phyloP scores from a whole-genome alignment of 768 basidiomycete species.

The Macrocybe gigantea region DNA sequence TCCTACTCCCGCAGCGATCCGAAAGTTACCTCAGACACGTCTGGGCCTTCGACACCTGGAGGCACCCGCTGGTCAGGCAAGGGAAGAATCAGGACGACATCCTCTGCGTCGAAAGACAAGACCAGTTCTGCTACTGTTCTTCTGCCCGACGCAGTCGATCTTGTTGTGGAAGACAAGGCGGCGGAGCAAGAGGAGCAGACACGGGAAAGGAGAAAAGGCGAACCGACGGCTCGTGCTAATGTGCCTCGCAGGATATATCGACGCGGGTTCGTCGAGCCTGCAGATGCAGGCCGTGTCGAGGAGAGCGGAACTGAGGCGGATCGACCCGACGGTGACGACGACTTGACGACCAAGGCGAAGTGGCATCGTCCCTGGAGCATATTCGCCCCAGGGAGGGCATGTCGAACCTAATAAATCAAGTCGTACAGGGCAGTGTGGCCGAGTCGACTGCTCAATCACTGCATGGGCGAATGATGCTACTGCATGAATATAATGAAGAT shows the following conservation, averaged over 20 bases:
- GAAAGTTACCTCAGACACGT: neutral
- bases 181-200: constrained; percentile 48
- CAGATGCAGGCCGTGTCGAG: constrained; percentile 22
- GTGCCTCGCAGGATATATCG: constrained; percentile 49
- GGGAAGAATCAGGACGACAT: constrained; percentile 7
- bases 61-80: neutral
- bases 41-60: neutral
- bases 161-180: constrained; percentile 67
- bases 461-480: constrained; percentile 29
- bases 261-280: constrained; percentile 37
- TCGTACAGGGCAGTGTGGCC: constrained; percentile 20
- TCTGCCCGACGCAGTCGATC: constrained; percentile 79
- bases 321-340: constrained; percentile 17
- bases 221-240: constrained; percentile 40
- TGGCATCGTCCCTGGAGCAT: constrained; percentile 21
- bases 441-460: constrained; percentile 37
- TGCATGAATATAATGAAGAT: constrained; percentile 33
- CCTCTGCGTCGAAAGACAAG: constrained; percentile 18
- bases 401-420: too few relatives aligned
- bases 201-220: constrained; percentile 55
- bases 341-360: constrained; percentile 36
- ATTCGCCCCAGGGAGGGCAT: too few relatives aligned
- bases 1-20: neutral
- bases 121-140: constrained; percentile 25
- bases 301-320: constrained; percentile 38